Evolutionary conservation across 2,329 filamentous ascomycete species (phyloP), one percentile per base, ranked within the genome.

Genomic region (Talaromyces sp.): DNA sequence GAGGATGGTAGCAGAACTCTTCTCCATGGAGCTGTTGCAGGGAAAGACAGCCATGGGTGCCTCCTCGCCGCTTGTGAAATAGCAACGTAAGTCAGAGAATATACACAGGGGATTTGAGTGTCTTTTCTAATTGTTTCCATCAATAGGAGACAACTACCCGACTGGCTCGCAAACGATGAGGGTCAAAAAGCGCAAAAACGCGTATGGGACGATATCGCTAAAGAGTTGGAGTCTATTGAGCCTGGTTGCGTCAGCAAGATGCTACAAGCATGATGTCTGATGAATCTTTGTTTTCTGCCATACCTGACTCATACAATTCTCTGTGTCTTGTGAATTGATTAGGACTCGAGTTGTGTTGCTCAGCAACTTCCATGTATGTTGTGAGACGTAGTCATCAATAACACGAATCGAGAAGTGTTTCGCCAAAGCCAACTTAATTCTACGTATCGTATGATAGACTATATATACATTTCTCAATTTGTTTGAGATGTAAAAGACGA

Each of bases 1-100:
- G 72, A 74, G 56, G 67, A 64, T 21, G 72, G 70, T 27, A 68
- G 69, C 27, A 63, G 72, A 6, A 73, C 70, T 2, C 58, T 74
- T 21, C 55, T 74, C 10, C 61, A 68, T 65, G 72, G 63, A n/a
- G 65, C 65, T 14, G 63, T 65, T 24, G 70, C 60, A 3, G 70
- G 67, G 8, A 56, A 63, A 12, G 67, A 70, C 29, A 68, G 65
- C 8, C 72, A 74, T 59, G 71, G 70, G 26, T 38, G 38, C 5
- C 60, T 54, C 26, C 43, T 61, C 14, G 38, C n/a, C 10, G 35
- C 29, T 26, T 62, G 58, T 24, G 41, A 57, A 31, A 41, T 61
- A 46, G 54, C 58, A 8, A 51, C 57, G 61, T 62, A 35, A 62
- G 61, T 61, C 31, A 52, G 9, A n/a, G 19, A 46, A 3, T 21